These are phyloP conservation scores for Casuarina equisetifolia DNA, from an alignment of 306 rosid species.

Conservation along the genomic window DNA sequence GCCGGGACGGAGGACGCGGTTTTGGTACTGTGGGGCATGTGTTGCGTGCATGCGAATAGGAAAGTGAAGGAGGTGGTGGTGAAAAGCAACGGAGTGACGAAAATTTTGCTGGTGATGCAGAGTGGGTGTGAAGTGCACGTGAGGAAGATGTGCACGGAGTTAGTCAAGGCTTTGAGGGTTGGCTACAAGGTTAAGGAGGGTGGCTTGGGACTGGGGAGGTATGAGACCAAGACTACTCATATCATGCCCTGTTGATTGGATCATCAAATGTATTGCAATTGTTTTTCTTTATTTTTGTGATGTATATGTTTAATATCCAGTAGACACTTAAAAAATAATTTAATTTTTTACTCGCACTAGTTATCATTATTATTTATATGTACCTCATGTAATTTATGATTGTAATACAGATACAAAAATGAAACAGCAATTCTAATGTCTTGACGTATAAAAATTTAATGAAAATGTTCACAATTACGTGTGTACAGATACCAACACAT, in stretches of 20 bases:
- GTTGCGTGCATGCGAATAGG: constrained; percentile 42
- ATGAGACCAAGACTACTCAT: constrained; percentile 49
- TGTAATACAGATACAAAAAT: no score
- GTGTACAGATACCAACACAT: no score
- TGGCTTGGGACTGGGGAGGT: constrained; percentile 29
- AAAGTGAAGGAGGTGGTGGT: constrained; percentile 44
- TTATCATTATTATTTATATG: no score
- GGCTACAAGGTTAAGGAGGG: constrained; percentile 13
- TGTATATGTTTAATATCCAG: no score
- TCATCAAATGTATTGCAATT: no score
- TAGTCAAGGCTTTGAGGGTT: constrained; percentile 44
- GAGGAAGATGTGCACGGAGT: constrained; percentile 52
- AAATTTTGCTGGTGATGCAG: constrained; percentile 52
- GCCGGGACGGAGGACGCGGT: constrained; percentile 51
- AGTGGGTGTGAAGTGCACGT: constrained; percentile 50
- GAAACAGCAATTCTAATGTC: no score
- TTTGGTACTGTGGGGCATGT: constrained; percentile 51
- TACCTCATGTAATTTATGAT: no score
- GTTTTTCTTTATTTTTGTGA: background rate
- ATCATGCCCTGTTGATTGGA: constrained; percentile 40
- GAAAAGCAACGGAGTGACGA: constrained; percentile 45
- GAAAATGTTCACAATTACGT: no score
- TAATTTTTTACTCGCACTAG: no score
- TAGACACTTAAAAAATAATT: no score
- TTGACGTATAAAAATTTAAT: no score